Percentiles rank a stretch among this genome's conserved stretches.
Evolutionary conservation across 495 filamentous ascomycete genomes (phyloP).

Genomic region (Penicillium argentinense): DNA sequence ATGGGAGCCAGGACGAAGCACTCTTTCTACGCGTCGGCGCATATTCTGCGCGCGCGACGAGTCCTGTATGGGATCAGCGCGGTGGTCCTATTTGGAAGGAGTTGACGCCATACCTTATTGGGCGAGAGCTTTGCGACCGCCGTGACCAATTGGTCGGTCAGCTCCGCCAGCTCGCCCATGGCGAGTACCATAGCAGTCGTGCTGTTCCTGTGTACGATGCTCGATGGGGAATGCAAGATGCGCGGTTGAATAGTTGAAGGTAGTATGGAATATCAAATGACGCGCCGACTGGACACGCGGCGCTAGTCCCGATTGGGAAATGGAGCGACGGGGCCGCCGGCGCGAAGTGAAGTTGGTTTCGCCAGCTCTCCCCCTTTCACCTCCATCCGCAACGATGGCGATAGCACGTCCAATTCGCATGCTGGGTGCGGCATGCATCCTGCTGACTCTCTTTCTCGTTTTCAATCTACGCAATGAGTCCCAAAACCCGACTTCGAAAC

Average conservation of each 20-base stretch:
- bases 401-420: constrained; percentile 80
- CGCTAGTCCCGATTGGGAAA: constrained; percentile 36
- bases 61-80: constrained; percentile 47
- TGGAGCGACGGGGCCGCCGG: constrained; percentile 18
- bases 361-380: constrained; percentile 17
- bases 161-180: constrained; percentile 34
- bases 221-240: no score
- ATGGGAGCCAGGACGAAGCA: constrained; percentile 56
- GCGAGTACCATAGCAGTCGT: constrained; percentile 48
- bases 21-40: constrained; percentile 30
- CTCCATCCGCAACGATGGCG: constrained; percentile 57
- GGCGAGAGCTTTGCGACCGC: constrained; percentile 24
- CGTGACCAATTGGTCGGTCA: constrained; percentile 40
- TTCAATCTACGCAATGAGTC: constrained; percentile 63
- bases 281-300: no score
- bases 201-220: no score
- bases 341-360: not conserved
- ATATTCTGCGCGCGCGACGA: constrained; percentile 24
- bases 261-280: constrained; percentile 14
- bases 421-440: constrained; percentile 65
- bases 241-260: no score
- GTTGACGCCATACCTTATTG: constrained; percentile 25
- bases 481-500: constrained; percentile 32
- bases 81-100: constrained; percentile 20
- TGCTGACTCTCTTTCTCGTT: constrained; percentile 72